Conservation (phyloP, 768 basidiomycete species). For the Suillus bovinus region DNA sequence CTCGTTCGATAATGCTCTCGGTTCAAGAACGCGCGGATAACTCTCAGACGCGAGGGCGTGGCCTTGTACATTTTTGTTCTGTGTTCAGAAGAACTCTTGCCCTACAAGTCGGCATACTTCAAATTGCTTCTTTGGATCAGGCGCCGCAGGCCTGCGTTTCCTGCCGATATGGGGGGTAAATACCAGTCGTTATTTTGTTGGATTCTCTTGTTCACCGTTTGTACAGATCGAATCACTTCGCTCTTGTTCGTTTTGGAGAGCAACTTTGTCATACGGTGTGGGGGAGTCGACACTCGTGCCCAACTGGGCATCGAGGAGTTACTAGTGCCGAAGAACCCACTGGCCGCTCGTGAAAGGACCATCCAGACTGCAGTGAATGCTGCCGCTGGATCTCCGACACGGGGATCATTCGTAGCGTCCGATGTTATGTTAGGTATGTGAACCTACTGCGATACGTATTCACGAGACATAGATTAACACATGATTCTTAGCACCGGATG, state of each 20-base stretch:
- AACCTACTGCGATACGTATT: constrained; percentile 8
- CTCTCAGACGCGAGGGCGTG: constrained; percentile 43
- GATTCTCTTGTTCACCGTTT: constrained; percentile 1
- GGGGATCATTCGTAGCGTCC: neutral
- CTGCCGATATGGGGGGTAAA: constrained; percentile 28
- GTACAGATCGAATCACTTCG: constrained; percentile 32
- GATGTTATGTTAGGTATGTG: constrained; percentile 40
- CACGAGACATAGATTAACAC: constrained; percentile 8
- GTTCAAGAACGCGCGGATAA: constrained; percentile 46
- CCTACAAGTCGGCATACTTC: constrained; percentile 51
- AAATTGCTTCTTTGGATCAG: constrained; percentile 45
- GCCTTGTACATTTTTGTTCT: constrained; percentile 46
- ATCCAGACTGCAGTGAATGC: constrained; percentile 3
- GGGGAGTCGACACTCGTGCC: constrained; percentile 31
- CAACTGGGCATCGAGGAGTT: constrained; percentile 37
- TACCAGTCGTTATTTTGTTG: neutral
- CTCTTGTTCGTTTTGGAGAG: constrained; percentile 33
- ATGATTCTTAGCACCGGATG: constrained; percentile 37
- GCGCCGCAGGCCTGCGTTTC: constrained; percentile 31
- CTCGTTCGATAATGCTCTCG: neutral
- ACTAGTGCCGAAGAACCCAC: constrained; percentile 18
- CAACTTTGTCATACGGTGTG: constrained; percentile 27
- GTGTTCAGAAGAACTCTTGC: constrained; percentile 40
- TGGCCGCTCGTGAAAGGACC: neutral
- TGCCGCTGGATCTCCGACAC: constrained; percentile 16